Conservation (phyloP, 768 basidiomycete genomes). For the Russula sp. region DNA sequence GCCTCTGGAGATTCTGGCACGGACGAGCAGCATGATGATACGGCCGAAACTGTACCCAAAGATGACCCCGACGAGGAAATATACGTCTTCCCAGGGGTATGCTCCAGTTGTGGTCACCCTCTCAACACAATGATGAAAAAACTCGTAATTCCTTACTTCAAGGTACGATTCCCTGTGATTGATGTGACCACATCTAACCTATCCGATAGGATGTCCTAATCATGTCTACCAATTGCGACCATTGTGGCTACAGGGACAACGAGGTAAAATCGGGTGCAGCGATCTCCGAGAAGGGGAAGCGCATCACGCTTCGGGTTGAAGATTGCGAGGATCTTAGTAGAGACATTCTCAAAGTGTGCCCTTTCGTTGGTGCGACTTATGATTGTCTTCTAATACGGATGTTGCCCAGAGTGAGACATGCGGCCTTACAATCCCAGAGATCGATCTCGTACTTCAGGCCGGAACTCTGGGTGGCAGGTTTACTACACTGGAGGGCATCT, state of each 20-base stretch:
- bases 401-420: slow-evolving; percentile 83
- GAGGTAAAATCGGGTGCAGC: slow-evolving; percentile 95
- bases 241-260: slow-evolving; percentile 95
- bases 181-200: not conserved
- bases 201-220: slow-evolving; percentile 82
- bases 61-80: slow-evolving; percentile 73
- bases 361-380: not conserved
- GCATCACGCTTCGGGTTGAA: slow-evolving; percentile 84
- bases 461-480: slow-evolving; percentile 97
- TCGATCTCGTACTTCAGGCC: slow-evolving; percentile 84
- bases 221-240: slow-evolving; percentile 97
- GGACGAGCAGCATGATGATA: slow-evolving; percentile 24
- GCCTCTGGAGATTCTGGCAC: slow-evolving; percentile 44
- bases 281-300: slow-evolving; percentile 83
- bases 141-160: slow-evolving; percentile 95
- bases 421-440: slow-evolving; percentile 88
- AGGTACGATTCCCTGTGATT: slow-evolving; percentile 44
- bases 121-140: slow-evolving; percentile 93
- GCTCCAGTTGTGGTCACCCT: slow-evolving; percentile 82
- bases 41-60: slow-evolving; percentile 30
- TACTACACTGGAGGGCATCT: slow-evolving; percentile 93
- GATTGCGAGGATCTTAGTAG: slow-evolving; percentile 89
- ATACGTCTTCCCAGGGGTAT: slow-evolving; percentile 80
- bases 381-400: not conserved
- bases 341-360: slow-evolving; percentile 85